phyloP scores from a whole-genome alignment of 2,329 filamentous ascomycete genomes.

The Curvularia spicifera region DNA sequence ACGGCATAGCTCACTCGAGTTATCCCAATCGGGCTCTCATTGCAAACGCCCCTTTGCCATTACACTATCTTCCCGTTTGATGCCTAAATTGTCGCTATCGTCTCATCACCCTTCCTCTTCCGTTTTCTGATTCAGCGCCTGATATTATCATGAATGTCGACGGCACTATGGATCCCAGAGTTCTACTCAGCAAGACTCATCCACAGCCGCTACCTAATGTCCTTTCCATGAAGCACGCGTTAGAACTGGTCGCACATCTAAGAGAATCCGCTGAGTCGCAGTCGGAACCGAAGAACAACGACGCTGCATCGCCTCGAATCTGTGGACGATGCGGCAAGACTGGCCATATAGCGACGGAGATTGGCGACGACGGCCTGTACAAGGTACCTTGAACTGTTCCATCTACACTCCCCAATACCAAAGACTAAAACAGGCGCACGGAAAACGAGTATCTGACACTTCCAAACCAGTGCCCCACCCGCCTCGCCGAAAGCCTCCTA shows the following conservation, averaged over 20 bases:
- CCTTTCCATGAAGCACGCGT: neutral
- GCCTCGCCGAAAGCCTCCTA: neutral
- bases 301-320: neutral
- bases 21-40: neutral
- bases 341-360: neutral
- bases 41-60: neutral
- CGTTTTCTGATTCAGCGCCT: neutral
- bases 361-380: neutral
- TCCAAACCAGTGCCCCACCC: slow-evolving; percentile 1
- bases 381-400: neutral
- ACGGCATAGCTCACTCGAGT: neutral
- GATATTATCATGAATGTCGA: neutral
- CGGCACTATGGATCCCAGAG: neutral
- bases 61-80: neutral
- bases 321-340: neutral
- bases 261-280: neutral
- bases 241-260: neutral
- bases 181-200: neutral
- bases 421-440: too few relatives aligned
- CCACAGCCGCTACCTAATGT: neutral
- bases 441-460: too few relatives aligned
- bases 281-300: neutral
- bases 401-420: neutral
- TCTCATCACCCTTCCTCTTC: neutral
- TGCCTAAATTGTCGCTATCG: too few relatives aligned